A percentile compares a stretch with the other conserved stretches of the same genome.
Conservation (phyloP, 176 grass and related monocot genomes). For the Aechmea fasciata region DNA sequence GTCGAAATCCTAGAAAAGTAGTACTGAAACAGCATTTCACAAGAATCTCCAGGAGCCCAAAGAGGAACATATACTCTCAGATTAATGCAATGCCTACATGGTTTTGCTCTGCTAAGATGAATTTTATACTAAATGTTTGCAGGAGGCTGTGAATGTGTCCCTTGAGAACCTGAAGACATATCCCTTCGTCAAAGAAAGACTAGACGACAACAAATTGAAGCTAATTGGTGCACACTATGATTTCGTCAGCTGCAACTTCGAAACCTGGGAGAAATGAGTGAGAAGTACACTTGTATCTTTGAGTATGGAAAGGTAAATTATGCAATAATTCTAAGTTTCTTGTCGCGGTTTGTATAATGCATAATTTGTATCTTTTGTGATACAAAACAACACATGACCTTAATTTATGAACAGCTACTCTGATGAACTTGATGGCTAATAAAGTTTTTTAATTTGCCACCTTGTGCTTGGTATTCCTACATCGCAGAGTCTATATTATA, state of each 20-base stretch:
- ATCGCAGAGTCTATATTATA: no score
- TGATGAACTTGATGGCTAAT: no score
- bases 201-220: slow-evolving; percentile 35
- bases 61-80: not conserved
- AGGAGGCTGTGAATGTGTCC: slow-evolving; percentile 64
- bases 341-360: slow-evolving; percentile 20
- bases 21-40: not conserved
- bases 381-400: not conserved
- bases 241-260: slow-evolving; percentile 40
- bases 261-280: slow-evolving; percentile 21
- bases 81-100: not conserved
- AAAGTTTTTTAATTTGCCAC: no score
- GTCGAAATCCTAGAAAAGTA: no score
- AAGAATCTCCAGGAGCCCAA: not conserved
- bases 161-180: slow-evolving; percentile 50
- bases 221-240: slow-evolving; percentile 48
- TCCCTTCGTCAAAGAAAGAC: slow-evolving; percentile 49
- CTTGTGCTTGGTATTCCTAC: no score
- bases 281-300: not conserved
- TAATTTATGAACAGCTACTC: no score
- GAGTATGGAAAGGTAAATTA: slow-evolving; percentile 21
- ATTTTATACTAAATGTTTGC: not conserved
- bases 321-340: slow-evolving; percentile 22
- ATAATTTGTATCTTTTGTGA: slow-evolving; percentile 29
- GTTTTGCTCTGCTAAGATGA: no score